Evolutionary conservation across 2,329 filamentous ascomycete species (phyloP), one percentile per base, ranked within the genome.

Genomic region (Ceratocystis papillata): DNA sequence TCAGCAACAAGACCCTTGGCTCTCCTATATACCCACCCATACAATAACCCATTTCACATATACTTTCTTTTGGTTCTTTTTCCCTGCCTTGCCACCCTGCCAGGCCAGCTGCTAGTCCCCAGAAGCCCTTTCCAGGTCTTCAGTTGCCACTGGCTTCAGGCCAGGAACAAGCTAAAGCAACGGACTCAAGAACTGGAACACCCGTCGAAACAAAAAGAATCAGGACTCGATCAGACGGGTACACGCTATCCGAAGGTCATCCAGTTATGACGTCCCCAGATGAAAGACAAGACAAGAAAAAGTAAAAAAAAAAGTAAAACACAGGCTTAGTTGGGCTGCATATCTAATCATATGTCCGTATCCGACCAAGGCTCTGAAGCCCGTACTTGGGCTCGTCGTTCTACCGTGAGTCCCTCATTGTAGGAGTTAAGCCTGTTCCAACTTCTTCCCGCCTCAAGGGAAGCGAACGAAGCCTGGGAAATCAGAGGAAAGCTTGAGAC

Each of bases 151-250:
- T n/a, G 17, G 28, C 28, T 37, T 12, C 15, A 25, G 53, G 1
- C 53, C 28, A 30, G 53, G 28, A 59, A 59, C 53, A 59, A n/a
- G n/a, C 53, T 33, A 59, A 12, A 33, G 12, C 25, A 30, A 33
- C 7, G 15, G 53, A 30, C n/a, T 17, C 28, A 30, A 17, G 53
- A 59, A 8, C 25, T 59, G 53, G 53, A 59, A 59, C 53, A 20
- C 15, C 53, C 53, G 53, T 59, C 53, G 53, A 59, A 59, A 20
- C 53, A 33, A 30, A 59, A 22, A 59, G 53, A 59, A 30, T 37
- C 53, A 33, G n/a, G 53, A 30, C 53, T 33, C n/a, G 28, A 33
- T 15, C 22, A 10, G 25, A 15, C 25, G 15, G 48, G 15, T 15
- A 25, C 48, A 53, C 25, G 20, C 48, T 41, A 8, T n/a, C n/a